Percentiles rank a stretch among this genome's conserved stretches.
Conservation (phyloP, 495 filamentous ascomycete species). For the Xylaria curta region DNA sequence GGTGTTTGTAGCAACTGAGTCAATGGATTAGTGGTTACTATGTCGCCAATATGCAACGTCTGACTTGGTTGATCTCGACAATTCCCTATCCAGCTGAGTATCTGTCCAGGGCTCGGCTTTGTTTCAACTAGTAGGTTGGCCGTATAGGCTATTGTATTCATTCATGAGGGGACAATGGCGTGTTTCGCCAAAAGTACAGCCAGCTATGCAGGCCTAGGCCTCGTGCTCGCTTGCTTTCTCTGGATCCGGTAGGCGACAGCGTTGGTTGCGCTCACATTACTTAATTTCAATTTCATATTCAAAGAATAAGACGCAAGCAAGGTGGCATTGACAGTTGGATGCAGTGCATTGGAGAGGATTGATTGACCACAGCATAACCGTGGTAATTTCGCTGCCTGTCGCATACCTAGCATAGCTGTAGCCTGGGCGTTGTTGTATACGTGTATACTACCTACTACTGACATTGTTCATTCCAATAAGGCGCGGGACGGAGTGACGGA, state of each 20-base stretch:
- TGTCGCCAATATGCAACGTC: conserved; percentile 6
- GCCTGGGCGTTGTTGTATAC: not conserved
- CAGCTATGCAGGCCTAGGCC: conserved; percentile 11
- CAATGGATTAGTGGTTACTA: conserved; percentile 9
- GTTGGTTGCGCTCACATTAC: not conserved
- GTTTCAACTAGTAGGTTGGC: not conserved
- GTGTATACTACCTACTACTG: not conserved
- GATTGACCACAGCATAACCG: not conserved
- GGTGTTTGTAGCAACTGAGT: not conserved
- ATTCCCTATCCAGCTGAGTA: not conserved
- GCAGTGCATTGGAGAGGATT: conserved; percentile 3
- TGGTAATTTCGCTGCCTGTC: conserved; percentile 22
- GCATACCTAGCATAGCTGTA: not conserved
- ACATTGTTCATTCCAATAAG: not conserved
- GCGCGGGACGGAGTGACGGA: not conserved
- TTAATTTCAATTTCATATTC: not conserved
- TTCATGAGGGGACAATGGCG: not conserved
- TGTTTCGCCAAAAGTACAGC: conserved; percentile 18
- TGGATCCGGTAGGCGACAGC: conserved; percentile 9
- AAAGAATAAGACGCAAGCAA: conserved; percentile 6
- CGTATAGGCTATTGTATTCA: not conserved
- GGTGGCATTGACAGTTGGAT: conserved; percentile 8
- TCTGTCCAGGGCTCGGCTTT: not conserved
- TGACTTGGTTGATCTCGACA: not conserved
- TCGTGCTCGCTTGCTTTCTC: conserved; percentile 17